Base-by-base conservation (phyloP, 257 asterid species). In the Asclepias syriaca region DNA sequence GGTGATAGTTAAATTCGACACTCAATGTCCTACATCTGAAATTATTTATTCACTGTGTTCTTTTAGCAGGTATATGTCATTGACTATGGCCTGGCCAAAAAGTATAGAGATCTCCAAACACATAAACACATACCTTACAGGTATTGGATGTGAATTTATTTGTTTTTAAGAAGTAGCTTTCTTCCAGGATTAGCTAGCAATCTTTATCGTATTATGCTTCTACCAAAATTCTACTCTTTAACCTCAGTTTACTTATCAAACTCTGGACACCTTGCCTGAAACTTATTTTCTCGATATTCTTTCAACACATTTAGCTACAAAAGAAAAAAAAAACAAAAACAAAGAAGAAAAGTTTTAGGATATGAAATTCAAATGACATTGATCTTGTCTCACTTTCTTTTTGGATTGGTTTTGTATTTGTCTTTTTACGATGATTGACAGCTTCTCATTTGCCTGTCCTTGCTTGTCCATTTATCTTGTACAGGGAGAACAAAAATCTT, bases 91-190 rank as follows among this genome's bases (percentile, higher is more conserved):
- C 96, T 94, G 75, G 99, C 97, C 69, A 94, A 94, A 84, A 94
- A 94, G 77, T 94, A 87, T 77, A 78, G 98, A 81, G 97, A 94
- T 84, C 90, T 94, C 66, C 97, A 88, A 74, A 91, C 99, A 71
- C 99, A 89, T 65, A 94, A 87, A 82, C 99, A 94, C 81, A 89
- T 94, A 82, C 98, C 98, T 19, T 94, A 94, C 90, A 91, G 97
- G 99, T 94, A 82, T 27, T 46, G 51, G 39, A 69, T 73, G 50
- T 66, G 64, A 10, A 48, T 48, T 66, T 55, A 37, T 60, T 48
- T 59, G 29, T 39, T 64, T 48, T 7, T 19, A 13, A 18, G 15
- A 34, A 16, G 27, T 64, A 48, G 50, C 19, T 63, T 18, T 63
- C 49, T 63, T 63, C 68, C 68, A 6, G 49, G 39, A 16, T 63